Percentiles rank a stretch among this genome's conserved stretches.
Evolutionary conservation across 2,329 filamentous ascomycete species (phyloP).

Genomic region (Neonectria ditissima): DNA sequence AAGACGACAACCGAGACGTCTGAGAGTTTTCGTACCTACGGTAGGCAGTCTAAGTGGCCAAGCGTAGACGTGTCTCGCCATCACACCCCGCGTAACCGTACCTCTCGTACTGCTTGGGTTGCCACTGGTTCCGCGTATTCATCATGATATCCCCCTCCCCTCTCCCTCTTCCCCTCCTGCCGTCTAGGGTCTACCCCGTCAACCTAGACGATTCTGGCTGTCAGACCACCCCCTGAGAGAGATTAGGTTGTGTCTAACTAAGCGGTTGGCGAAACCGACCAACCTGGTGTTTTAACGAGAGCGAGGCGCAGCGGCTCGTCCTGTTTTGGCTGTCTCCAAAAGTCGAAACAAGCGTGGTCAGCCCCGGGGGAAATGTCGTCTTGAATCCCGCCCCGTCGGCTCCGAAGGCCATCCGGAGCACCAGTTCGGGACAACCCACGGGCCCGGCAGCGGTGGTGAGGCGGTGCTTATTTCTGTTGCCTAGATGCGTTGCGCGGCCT

Average conservation of each 20-base stretch:
- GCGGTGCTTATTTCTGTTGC: slow-evolving; percentile 2
- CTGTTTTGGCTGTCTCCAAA: background rate
- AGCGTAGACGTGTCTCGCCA: background rate
- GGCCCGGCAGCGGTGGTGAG: background rate
- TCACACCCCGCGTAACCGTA: background rate
- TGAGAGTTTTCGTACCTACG: background rate
- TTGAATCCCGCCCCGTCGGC: slow-evolving; percentile 11
- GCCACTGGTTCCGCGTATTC: slow-evolving; percentile 20
- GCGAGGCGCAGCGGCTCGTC: slow-evolving; percentile 3
- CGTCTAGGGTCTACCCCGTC: background rate
- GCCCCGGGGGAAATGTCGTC: background rate
- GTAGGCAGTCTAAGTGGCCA: background rate
- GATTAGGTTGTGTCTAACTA: slow-evolving; percentile 1
- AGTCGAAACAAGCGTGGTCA: background rate
- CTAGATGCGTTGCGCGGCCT: slow-evolving; percentile 21
- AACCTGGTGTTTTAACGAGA: background rate
- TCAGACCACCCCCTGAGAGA: slow-evolving; percentile 7
- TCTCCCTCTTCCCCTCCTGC: background rate
- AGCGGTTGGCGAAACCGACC: background rate
- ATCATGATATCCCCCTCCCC: background rate
- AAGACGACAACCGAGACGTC: background rate
- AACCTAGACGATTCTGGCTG: background rate
- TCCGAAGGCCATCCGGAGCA: background rate
- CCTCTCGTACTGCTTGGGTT: background rate
- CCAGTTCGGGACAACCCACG: slow-evolving; percentile 3